Conservation (phyloP, 2,329 filamentous ascomycete genomes). For the Aspergillus chevalieri region DNA sequence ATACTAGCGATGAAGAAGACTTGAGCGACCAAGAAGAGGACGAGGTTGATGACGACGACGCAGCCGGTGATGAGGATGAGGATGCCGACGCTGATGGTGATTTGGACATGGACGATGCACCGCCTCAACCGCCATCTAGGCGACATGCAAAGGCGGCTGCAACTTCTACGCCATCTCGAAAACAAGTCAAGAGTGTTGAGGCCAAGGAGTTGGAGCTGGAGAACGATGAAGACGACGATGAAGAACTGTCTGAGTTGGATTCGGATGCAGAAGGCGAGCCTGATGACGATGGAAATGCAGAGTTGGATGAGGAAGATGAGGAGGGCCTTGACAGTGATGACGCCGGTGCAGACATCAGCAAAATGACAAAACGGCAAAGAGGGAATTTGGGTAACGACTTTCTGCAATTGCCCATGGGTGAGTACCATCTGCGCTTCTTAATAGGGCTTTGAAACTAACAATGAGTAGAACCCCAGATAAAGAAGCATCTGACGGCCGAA, state of each 20-base stretch:
- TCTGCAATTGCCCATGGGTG: conserved; percentile 52
- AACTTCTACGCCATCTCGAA: conserved; percentile 23
- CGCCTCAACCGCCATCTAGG: conserved; percentile 33
- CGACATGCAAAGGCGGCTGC: conserved; percentile 33
- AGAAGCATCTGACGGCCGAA: conserved; percentile 66
- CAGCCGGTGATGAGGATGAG: conserved; percentile 27
- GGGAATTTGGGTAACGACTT: conserved; percentile 51
- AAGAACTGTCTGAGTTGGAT: conserved; percentile 41
- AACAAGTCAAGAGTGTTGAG: conserved; percentile 40
- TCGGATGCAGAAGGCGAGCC: conserved; percentile 43
- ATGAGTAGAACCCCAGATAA: conserved; percentile 58
- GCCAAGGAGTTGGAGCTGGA: conserved; percentile 41
- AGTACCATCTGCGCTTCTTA: conserved; percentile 16
- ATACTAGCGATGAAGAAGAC: conserved; percentile 45
- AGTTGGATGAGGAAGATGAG: conserved; percentile 33
- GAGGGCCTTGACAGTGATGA: conserved; percentile 40
- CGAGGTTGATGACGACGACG: conserved; percentile 35
- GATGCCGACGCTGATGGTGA: conserved; percentile 32
- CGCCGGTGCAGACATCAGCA: conserved; percentile 52
- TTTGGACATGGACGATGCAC: conserved; percentile 42
- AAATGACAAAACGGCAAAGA: conserved; percentile 63
- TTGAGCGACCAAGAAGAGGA: conserved; percentile 41
- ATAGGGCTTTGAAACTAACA: conserved; percentile 9
- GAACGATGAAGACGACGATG: conserved; percentile 28
- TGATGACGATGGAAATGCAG: conserved; percentile 46